These are phyloP conservation scores for Glebionis coronaria DNA, from an alignment of 129 eudicot genomes.

Conservation along the genomic window DNA sequence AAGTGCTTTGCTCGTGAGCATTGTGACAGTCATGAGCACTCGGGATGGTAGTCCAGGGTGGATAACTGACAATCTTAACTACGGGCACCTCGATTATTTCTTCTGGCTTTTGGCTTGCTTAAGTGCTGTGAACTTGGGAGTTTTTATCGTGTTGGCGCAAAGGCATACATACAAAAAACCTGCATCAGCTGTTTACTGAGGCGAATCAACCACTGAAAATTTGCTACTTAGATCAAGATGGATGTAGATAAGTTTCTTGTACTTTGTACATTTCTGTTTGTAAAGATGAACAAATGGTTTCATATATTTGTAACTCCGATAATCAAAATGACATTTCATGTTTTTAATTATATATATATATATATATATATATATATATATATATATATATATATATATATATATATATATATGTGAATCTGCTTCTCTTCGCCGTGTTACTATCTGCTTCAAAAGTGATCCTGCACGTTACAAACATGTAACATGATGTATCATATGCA, in stretches of 20 bases:
- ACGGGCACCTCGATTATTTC: slow-evolving; percentile 29
- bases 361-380: too few relatives aligned
- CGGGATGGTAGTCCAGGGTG: slow-evolving; percentile 26
- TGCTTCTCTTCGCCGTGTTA: too few relatives aligned
- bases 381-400: too few relatives aligned
- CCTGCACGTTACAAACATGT: too few relatives aligned
- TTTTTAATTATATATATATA: too few relatives aligned
- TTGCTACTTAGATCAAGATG: not conserved
- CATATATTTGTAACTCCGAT: not conserved
- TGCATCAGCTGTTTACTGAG: not conserved
- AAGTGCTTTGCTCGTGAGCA: slow-evolving; percentile 28
- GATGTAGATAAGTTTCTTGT: not conserved
- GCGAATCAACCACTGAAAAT: too few relatives aligned
- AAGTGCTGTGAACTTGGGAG: slow-evolving; percentile 23
- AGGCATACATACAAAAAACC: slow-evolving; percentile 24
- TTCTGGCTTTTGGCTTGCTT: slow-evolving; percentile 33
- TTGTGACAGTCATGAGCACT: slow-evolving; percentile 25
- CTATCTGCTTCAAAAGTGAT: too few relatives aligned
- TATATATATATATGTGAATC: not conserved
- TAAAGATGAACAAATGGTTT: not conserved
- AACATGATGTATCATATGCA: too few relatives aligned
- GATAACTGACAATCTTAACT: slow-evolving; percentile 39
- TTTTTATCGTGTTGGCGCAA: slow-evolving; percentile 20
- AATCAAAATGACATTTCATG: not conserved
- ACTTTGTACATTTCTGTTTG: not conserved